These are phyloP conservation scores for Eimeria brunetti DNA, from an alignment of 169 alveolate genomes.

Conservation along the genomic window DNA sequence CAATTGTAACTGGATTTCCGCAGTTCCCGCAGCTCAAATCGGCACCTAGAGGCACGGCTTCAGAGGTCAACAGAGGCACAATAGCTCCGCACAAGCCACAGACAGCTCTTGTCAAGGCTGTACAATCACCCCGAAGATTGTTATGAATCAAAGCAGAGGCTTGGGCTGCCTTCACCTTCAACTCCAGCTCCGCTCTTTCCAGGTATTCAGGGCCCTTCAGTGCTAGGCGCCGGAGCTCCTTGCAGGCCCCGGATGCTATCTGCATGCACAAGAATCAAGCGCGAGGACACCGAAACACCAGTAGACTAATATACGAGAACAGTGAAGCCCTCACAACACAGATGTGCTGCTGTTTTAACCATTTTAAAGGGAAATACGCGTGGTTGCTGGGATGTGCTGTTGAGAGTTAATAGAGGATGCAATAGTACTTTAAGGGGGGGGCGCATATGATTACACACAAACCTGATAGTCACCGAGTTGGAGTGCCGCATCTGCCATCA, in stretches of 20 bases:
- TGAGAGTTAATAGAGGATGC: neutral
- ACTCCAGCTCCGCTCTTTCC: constrained; percentile 35
- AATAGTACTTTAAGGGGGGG: neutral
- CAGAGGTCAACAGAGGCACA: constrained; percentile 60
- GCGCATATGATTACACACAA: neutral
- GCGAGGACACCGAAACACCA: neutral
- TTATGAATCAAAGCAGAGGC: neutral
- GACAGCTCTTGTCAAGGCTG: neutral
- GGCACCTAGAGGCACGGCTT: constrained; percentile 54
- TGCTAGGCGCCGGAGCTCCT: constrained; percentile 35
- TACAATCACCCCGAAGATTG: neutral
- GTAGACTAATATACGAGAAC: neutral
- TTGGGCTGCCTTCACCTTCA: constrained; percentile 40
- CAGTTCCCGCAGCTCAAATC: constrained; percentile 54
- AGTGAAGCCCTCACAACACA: neutral
- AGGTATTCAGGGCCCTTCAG: constrained; percentile 28
- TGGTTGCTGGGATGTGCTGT: neutral
- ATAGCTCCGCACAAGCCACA: constrained; percentile 35
- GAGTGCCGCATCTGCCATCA: constrained; percentile 65
- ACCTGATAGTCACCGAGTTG: constrained; percentile 28
- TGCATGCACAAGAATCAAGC: neutral
- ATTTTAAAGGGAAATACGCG: neutral
- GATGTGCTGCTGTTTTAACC: neutral
- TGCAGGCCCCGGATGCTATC: constrained; percentile 45
- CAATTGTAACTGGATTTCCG: constrained; percentile 25